phyloP scores from a whole-genome alignment of 108 stramenopile species.

The Halocafeteria seosinensis region DNA sequence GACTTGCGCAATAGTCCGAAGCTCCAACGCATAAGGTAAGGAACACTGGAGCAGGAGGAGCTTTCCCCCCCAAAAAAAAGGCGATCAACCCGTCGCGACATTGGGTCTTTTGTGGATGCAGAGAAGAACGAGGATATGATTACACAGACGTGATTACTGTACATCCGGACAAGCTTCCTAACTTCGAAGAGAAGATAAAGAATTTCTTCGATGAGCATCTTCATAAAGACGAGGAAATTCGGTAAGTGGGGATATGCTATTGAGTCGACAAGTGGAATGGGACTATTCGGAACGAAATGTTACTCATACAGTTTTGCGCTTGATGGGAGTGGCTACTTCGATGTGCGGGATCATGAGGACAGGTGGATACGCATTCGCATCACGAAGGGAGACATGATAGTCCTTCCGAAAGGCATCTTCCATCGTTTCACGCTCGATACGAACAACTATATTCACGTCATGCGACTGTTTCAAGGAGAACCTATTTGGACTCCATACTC shows the following conservation, averaged over 20 bases:
- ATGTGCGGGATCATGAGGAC: slow-evolving; percentile 62
- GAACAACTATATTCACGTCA: slow-evolving; percentile 63
- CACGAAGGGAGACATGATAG: slow-evolving; percentile 80
- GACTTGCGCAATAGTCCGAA: too few species aligned
- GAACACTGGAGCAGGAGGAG: too few species aligned
- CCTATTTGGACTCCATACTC: slow-evolving; percentile 93
- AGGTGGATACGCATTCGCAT: slow-evolving; percentile 76
- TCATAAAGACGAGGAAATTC: slow-evolving; percentile 89
- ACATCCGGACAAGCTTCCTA: slow-evolving; percentile 64
- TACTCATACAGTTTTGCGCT: background rate
- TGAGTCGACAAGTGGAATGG: too few species aligned
- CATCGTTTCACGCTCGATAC: slow-evolving; percentile 73
- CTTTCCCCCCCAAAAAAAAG: too few species aligned
- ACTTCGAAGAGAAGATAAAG: slow-evolving; percentile 71
- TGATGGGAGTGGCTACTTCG: slow-evolving; percentile 54
- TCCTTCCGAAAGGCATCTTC: slow-evolving; percentile 76
- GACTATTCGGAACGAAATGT: background rate
- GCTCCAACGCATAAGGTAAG: too few species aligned
- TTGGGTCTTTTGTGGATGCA: too few species aligned
- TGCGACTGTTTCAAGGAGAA: slow-evolving; percentile 77
- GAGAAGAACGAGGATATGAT: slow-evolving; percentile 48
- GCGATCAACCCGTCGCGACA: too few species aligned
- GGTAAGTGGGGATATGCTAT: slow-evolving; percentile 67
- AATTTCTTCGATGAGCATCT: slow-evolving; percentile 88
- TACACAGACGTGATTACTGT: slow-evolving; percentile 79